These are phyloP conservation scores for Pseudogymnoascus sp. DNA, from an alignment of 2,329 filamentous ascomycete genomes.

Conservation along the genomic window DNA sequence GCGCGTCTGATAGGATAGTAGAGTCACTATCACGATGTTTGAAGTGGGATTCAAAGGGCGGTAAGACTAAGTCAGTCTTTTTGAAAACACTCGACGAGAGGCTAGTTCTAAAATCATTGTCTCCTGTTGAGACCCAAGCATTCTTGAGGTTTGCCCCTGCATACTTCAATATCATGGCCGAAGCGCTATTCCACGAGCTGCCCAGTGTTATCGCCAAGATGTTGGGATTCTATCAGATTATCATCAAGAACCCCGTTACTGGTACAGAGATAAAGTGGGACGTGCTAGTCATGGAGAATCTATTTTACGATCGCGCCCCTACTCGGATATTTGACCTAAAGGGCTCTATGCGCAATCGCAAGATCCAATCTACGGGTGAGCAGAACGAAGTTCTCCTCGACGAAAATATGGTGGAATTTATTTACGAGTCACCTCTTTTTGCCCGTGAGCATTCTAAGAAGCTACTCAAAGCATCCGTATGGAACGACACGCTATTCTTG, in stretches of 20 bases:
- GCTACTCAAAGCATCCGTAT: constrained; percentile 80
- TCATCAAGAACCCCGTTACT: constrained; percentile 89
- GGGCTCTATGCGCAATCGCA: constrained; percentile 96
- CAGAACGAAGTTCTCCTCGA: constrained; percentile 94
- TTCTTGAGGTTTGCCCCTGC: constrained; percentile 94
- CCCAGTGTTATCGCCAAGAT: constrained; percentile 98
- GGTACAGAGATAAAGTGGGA: constrained; percentile 93
- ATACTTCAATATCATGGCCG: constrained; percentile 96
- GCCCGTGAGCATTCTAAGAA: constrained; percentile 94
- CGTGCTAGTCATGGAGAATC: constrained; percentile 90
- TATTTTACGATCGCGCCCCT: constrained; percentile 90
- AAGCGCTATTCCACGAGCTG: constrained; percentile 88
- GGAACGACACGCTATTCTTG: constrained; percentile 95
- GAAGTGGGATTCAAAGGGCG: constrained; percentile 97
- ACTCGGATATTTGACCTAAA: constrained; percentile 93
- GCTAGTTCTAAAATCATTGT: constrained; percentile 71
- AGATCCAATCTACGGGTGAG: constrained; percentile 91
- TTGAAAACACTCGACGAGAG: constrained; percentile 93
- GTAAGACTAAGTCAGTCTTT: constrained; percentile 96
- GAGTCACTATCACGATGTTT: constrained; percentile 91
- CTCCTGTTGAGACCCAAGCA: constrained; percentile 82
- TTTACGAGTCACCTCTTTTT: constrained; percentile 94
- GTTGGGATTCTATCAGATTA: constrained; percentile 95
- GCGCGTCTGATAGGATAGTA: constrained; percentile 85
- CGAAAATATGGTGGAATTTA: constrained; percentile 98